Conservation (phyloP, 2,329 filamentous ascomycete genomes). For the Nigrospora osmanthi region DNA sequence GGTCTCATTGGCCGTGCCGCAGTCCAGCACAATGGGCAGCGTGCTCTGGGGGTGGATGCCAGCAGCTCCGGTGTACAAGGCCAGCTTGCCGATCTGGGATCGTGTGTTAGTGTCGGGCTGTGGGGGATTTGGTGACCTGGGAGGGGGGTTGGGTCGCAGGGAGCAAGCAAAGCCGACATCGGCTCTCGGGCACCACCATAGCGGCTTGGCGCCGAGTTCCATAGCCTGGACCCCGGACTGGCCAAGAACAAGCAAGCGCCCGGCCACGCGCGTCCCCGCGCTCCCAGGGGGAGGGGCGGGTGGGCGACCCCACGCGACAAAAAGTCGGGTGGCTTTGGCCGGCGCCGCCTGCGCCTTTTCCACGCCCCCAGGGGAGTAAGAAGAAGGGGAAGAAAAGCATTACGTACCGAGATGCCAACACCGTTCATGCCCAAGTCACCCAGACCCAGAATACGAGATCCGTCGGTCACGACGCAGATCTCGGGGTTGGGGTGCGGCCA, state of each 20-base stretch:
- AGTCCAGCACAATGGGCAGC: constrained; percentile 62
- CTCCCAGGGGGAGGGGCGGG: too few relatives aligned
- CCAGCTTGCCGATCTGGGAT: constrained; percentile 74
- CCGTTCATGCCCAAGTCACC: constrained; percentile 95
- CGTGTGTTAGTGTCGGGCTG: not conserved
- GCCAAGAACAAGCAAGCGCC: too few relatives aligned
- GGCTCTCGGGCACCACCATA: too few relatives aligned
- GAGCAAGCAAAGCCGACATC: too few relatives aligned
- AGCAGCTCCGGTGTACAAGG: constrained; percentile 90
- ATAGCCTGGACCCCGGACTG: too few relatives aligned
- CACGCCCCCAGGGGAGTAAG: too few relatives aligned
- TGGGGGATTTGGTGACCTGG: constrained; percentile 4
- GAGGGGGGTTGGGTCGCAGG: not conserved
- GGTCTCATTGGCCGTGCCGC: constrained; percentile 57
- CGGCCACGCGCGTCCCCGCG: too few relatives aligned
- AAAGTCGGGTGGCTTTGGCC: too few relatives aligned
- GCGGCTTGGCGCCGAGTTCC: too few relatives aligned
- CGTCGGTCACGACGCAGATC: constrained; percentile 95
- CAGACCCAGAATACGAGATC: constrained; percentile 84
- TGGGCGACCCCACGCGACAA: too few relatives aligned
- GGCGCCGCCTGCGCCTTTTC: too few relatives aligned
- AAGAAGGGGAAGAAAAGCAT: not conserved
- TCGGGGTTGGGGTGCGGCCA: constrained; percentile 88
- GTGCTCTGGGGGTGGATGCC: constrained; percentile 88
- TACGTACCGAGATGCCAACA: constrained; percentile 84